Conservation (phyloP, 2,329 filamentous ascomycete genomes). For the Clarireedia homoeocarpa region DNA sequence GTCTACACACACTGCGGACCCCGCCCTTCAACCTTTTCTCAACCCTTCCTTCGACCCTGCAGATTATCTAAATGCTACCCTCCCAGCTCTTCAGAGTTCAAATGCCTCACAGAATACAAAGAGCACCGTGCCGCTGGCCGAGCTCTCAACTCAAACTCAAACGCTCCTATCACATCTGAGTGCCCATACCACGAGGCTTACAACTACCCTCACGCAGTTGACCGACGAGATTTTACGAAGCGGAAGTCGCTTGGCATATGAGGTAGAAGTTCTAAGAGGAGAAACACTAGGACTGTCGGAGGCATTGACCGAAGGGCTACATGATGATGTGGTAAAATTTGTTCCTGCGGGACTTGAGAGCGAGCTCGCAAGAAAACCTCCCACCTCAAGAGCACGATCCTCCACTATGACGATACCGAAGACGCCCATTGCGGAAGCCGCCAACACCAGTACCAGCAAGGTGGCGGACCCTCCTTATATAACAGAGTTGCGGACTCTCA, state of each 20-base stretch:
- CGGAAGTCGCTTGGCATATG: slow-evolving; percentile 81
- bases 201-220: slow-evolving; percentile 73
- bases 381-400: slow-evolving; percentile 19
- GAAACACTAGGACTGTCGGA: slow-evolving; percentile 78
- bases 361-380: slow-evolving; percentile 17
- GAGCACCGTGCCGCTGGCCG: slow-evolving; percentile 51
- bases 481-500: slow-evolving; percentile 71
- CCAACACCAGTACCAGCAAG: slow-evolving; percentile 15
- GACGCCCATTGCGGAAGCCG: slow-evolving; percentile 20
- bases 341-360: slow-evolving; percentile 43
- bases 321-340: slow-evolving; percentile 66
- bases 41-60: slow-evolving; percentile 72
- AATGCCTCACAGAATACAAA: slow-evolving; percentile 22
- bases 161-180: slow-evolving; percentile 80
- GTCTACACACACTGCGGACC: slow-evolving; percentile 61
- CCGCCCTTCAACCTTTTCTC: slow-evolving; percentile 67
- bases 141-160: slow-evolving; percentile 75
- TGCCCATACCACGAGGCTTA: slow-evolving; percentile 77
- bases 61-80: slow-evolving; percentile 72
- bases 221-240: slow-evolving; percentile 93
- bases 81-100: slow-evolving; percentile 55
- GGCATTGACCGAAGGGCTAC: slow-evolving; percentile 63
- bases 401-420: slow-evolving; percentile 23
- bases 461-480: slow-evolving; percentile 58
- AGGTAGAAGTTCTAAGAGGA: slow-evolving; percentile 87